Base-by-base conservation (phyloP, 2,329 filamentous ascomycete genomes). In the Cladorrhinum sp. region DNA sequence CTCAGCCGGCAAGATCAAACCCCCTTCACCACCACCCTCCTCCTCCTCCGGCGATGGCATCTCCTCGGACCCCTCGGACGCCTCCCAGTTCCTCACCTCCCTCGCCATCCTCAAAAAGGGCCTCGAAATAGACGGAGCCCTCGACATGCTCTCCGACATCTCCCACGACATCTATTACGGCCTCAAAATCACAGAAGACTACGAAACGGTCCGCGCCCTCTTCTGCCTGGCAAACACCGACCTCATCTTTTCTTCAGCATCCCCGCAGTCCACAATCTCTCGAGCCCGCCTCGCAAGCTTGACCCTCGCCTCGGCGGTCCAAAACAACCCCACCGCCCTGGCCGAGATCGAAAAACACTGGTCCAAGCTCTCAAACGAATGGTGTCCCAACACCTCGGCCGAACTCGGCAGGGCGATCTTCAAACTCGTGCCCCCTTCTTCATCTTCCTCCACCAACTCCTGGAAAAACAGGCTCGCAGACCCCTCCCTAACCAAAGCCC, bases 81-180 rank as follows among this genome's bases (percentile, higher is more conserved):
- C 71, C 7, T 46, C 42, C 14, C 16, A 8, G 5, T 84, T 84
- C 67, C 69, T 74, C 60, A 72, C 77, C 23, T 80, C 82, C 8
- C 73, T 87, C 54, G 72, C 77, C 33, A 74, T 79, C 42, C 70
- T 87, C 55, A 82, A 82, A 67, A 77, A 72, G 52, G 76, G 77
- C n/a, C 67, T 68, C 10, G 65, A 57, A 72, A 74, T 85, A 14
- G 79, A 82, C 46, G 74, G 74, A 10, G 82, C 83, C 0, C 77
- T 90, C 7, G 79, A 82, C 33, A 78, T 78, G 33, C 79, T 90
- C n/a, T 78, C 82, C 63, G 86, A 89, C 6, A 74, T 88, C 26
- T 82, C 86, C 0, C 86, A 89, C 71, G 87, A 89, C 72, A 84
- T 89, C 64, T 89, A 88, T 75, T 90, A 88, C 71, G 87, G 87